Evolutionary conservation across 129 eudicot species (phyloP).

Genomic region (sunflower (Helianthus annuus)): DNA sequence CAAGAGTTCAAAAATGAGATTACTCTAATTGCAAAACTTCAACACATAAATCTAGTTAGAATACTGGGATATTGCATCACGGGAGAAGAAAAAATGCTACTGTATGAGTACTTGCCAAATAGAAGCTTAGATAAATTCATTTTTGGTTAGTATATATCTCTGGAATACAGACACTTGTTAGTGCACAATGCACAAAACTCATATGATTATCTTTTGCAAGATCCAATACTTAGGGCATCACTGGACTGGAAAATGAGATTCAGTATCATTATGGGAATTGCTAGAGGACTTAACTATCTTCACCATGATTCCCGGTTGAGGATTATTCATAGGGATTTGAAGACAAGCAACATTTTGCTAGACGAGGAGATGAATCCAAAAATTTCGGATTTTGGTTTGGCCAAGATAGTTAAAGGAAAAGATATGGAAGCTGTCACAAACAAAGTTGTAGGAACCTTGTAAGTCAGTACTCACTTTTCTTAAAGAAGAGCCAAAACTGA

Average conservation of each 20-base stretch:
- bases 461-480: background rate
- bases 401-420: conserved; percentile 17
- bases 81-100: conserved; percentile 27
- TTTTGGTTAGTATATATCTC: conserved; percentile 3
- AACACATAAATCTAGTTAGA: conserved; percentile 34
- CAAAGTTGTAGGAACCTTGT: conserved; percentile 37
- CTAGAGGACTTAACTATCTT: conserved; percentile 17
- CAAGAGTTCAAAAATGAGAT: conserved; percentile 33
- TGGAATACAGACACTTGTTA: background rate
- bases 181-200: background rate
- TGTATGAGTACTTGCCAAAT: conserved; percentile 17
- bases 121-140: conserved; percentile 11
- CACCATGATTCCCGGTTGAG: conserved; percentile 15
- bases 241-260: conserved; percentile 8
- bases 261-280: conserved; percentile 12
- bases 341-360: too few relatives aligned
- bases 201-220: too few relatives aligned
- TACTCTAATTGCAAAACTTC: conserved; percentile 28
- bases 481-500: too few relatives aligned
- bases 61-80: conserved; percentile 27
- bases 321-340: too few relatives aligned
- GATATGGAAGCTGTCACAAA: conserved; percentile 32
- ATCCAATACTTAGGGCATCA: too few relatives aligned
- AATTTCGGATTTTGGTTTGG: too few relatives aligned
- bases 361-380: too few relatives aligned